Evolutionary conservation across 1,139 yeast species (phyloP).

Genomic region (Suhomyces yuchorum): DNA sequence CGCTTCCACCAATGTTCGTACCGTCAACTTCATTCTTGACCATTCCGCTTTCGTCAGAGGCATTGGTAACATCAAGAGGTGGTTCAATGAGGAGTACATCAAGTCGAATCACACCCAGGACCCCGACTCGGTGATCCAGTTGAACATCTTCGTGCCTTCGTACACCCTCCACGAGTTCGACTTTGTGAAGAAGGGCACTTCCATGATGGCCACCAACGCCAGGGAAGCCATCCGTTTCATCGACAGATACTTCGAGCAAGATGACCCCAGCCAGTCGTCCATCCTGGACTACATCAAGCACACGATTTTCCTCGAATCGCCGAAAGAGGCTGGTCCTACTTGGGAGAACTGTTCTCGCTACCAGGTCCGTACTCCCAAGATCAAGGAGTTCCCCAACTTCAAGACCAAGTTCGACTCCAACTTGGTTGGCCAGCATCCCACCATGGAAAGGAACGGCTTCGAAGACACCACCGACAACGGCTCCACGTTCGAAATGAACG

Average conservation of each 20-base stretch:
- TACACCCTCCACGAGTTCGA: constrained; percentile 62
- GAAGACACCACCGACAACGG: constrained; percentile 14
- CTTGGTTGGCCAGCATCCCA: constrained; percentile 22
- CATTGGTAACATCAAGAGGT: constrained; percentile 57
- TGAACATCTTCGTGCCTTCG: constrained; percentile 49
- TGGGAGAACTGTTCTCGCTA: constrained; percentile 53
- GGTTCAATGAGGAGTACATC: constrained; percentile 50
- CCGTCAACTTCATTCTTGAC: constrained; percentile 51
- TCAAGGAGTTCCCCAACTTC: constrained; percentile 50
- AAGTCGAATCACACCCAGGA: constrained; percentile 20
- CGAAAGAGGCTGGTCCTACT: constrained; percentile 46
- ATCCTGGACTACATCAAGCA: constrained; percentile 19
- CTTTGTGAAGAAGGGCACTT: constrained; percentile 53
- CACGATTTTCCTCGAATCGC: constrained; percentile 29
- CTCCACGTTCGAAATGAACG: constrained; percentile 9
- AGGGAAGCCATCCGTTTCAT: constrained; percentile 58
- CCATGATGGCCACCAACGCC: constrained; percentile 57
- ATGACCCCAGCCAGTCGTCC: constrained; percentile 16
- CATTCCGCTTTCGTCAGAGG: constrained; percentile 63
- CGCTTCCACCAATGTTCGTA: constrained; percentile 3
- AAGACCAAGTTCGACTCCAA: constrained; percentile 40
- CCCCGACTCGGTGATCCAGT: constrained; percentile 21
- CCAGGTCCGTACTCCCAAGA: constrained; percentile 45
- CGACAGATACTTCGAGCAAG: constrained; percentile 40
- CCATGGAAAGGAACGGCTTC: constrained; percentile 2